phyloP scores from a whole-genome alignment of 2,329 filamentous ascomycete genomes.

The Periconia sp. region DNA sequence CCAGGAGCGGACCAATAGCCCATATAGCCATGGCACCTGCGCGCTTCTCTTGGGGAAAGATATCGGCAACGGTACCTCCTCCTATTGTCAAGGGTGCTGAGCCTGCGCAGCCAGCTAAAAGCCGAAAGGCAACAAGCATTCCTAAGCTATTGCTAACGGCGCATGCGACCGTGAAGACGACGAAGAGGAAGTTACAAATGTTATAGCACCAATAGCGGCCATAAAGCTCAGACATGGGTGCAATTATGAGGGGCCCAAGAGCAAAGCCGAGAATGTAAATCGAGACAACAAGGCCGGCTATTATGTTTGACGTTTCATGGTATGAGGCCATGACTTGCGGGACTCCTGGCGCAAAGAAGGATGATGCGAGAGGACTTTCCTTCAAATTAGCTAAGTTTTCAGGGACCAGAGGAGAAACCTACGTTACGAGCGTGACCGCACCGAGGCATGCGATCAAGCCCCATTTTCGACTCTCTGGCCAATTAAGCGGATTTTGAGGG shows the following conservation, averaged over 20 bases:
- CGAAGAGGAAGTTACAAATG: constrained; percentile 55
- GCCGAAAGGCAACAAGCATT: constrained; percentile 47
- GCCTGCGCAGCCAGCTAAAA: constrained; percentile 43
- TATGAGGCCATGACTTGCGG: constrained; percentile 52
- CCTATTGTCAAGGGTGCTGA: constrained; percentile 42
- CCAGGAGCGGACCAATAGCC: constrained; percentile 43
- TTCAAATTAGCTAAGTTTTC: constrained; percentile 7
- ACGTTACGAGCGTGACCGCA: constrained; percentile 46
- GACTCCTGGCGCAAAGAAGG: constrained; percentile 65
- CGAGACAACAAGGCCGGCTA: constrained; percentile 46
- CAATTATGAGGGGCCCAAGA: constrained; percentile 45
- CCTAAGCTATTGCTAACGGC: constrained; percentile 39
- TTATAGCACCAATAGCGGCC: constrained; percentile 41
- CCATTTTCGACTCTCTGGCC: constrained; percentile 46
- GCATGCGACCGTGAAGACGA: constrained; percentile 57
- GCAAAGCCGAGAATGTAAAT: constrained; percentile 49
- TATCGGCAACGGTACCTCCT: constrained; percentile 43
- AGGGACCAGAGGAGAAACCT: constrained; percentile 2
- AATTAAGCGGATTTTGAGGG: constrained; percentile 48
- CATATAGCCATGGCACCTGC: constrained; percentile 46
- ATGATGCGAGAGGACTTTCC: constrained; percentile 46
- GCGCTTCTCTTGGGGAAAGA: constrained; percentile 41
- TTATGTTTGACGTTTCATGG: constrained; percentile 32
- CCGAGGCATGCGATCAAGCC: constrained; percentile 40
- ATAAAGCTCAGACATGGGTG: constrained; percentile 46